A percentile compares a stretch with the other conserved stretches of the same genome.
Evolutionary conservation across 2,329 filamentous ascomycete species (phyloP).

Genomic region (Stachybotrys chartarum): DNA sequence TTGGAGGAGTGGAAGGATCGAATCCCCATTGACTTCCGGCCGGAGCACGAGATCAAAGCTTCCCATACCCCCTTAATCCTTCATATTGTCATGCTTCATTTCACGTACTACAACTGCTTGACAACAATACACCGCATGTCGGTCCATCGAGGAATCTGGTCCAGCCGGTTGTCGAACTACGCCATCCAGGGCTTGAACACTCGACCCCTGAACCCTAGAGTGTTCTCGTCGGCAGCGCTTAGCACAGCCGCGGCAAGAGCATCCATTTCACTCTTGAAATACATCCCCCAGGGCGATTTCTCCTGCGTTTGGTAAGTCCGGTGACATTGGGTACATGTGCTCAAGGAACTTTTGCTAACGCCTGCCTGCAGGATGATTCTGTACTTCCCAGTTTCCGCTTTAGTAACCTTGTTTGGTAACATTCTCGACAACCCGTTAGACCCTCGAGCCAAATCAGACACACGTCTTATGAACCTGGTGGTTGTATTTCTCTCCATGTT

Average conservation of each 20-base stretch:
- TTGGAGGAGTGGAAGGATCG: conserved; percentile 94
- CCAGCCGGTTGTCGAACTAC: conserved; percentile 86
- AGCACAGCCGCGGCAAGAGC: conserved; percentile 90
- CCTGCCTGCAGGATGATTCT: conserved; percentile 62
- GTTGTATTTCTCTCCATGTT: conserved; percentile 88
- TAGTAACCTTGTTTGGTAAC: conserved; percentile 93
- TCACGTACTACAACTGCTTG: conserved; percentile 95
- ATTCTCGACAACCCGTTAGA: conserved; percentile 94
- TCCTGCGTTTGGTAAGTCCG: conserved; percentile 80
- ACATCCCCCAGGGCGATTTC: conserved; percentile 91
- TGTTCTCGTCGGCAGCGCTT: conserved; percentile 88
- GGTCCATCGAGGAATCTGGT: conserved; percentile 97
- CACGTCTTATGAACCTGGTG: conserved; percentile 85
- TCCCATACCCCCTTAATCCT: conserved; percentile 89
- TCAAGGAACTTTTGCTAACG: conserved; percentile 17
- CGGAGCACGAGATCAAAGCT: conserved; percentile 91
- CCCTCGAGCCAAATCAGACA: conserved; percentile 77
- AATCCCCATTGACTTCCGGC: conserved; percentile 93
- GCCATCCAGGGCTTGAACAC: conserved; percentile 92
- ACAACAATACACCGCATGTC: conserved; percentile 99
- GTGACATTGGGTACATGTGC: not conserved
- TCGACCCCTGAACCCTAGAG: conserved; percentile 80
- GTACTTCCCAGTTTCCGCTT: conserved; percentile 92
- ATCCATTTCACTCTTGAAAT: conserved; percentile 89
- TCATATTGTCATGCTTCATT: conserved; percentile 89